phyloP scores from a whole-genome alignment of 2,329 filamentous ascomycete genomes.

The Talaromyces piceae region DNA sequence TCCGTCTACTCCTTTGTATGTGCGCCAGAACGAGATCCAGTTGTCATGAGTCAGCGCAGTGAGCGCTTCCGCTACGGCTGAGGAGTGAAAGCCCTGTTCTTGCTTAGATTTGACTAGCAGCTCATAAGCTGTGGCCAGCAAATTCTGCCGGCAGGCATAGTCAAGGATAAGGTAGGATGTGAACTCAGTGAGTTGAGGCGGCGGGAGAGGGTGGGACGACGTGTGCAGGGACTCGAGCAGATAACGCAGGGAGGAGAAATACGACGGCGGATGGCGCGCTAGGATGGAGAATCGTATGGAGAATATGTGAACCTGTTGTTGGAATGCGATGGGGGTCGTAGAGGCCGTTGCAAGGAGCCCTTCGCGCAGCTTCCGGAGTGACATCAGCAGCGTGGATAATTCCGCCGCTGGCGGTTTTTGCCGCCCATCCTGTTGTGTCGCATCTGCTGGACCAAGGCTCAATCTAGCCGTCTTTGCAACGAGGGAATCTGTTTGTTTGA shows the following conservation, averaged over 20 bases:
- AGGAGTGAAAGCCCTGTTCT: slow-evolving; percentile 55
- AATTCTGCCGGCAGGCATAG: slow-evolving; percentile 72
- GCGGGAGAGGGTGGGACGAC: slow-evolving; percentile 57
- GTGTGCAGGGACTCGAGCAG: slow-evolving; percentile 65
- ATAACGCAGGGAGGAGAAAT: slow-evolving; percentile 77
- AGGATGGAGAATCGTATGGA: slow-evolving; percentile 78
- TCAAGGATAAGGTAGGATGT: slow-evolving; percentile 77
- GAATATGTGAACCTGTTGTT: slow-evolving; percentile 85
- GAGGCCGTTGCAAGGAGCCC: slow-evolving; percentile 67
- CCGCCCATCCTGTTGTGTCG: slow-evolving; percentile 13
- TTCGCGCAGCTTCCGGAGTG: slow-evolving; percentile 87
- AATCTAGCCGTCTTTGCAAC: slow-evolving; percentile 6
- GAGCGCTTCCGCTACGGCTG: slow-evolving; percentile 62
- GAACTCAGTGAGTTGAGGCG: slow-evolving; percentile 69
- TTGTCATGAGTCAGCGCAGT: slow-evolving; percentile 70
- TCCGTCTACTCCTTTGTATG: slow-evolving; percentile 67
- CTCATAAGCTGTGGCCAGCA: slow-evolving; percentile 65
- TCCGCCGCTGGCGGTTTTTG: slow-evolving; percentile 47
- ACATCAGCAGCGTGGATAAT: slow-evolving; percentile 67
- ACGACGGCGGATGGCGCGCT: slow-evolving; percentile 75
- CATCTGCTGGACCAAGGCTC: background rate
- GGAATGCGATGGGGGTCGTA: slow-evolving; percentile 68
- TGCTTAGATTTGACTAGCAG: slow-evolving; percentile 46
- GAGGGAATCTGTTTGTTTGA: slow-evolving; percentile 1
- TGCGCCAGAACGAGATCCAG: slow-evolving; percentile 68